phyloP scores from a whole-genome alignment of 2,329 filamentous ascomycete species.

The Aspergillus candidus region DNA sequence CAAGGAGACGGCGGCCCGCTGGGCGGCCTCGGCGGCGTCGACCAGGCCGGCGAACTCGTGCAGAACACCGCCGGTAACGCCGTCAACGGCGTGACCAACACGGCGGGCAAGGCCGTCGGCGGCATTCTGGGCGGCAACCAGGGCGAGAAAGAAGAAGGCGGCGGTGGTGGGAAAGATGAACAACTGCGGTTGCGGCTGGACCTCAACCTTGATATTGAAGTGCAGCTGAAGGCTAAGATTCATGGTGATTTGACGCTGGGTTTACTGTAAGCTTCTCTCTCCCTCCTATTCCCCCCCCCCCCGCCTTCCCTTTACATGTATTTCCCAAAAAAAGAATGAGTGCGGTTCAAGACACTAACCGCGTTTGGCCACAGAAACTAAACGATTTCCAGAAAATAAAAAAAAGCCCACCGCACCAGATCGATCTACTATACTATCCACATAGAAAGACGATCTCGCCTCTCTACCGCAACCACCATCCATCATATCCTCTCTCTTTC shows the following conservation, averaged over 20 bases:
- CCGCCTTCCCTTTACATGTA: slow-evolving; percentile 1
- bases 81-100: slow-evolving; percentile 35
- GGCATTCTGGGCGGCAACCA: slow-evolving; percentile 27
- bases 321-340: too few relatives aligned
- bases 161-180: slow-evolving; percentile 29
- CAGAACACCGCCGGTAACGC: slow-evolving; percentile 43
- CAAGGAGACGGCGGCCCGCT: slow-evolving; percentile 33
- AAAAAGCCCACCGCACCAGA: too few relatives aligned
- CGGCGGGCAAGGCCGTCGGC: slow-evolving; percentile 40
- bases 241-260: slow-evolving; percentile 76
- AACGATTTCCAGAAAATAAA: too few relatives aligned
- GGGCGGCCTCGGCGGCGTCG: slow-evolving; percentile 50
- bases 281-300: not conserved
- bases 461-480: too few relatives aligned
- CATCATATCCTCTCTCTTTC: too few relatives aligned
- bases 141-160: slow-evolving; percentile 35
- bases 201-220: slow-evolving; percentile 74
- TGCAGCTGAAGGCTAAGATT: slow-evolving; percentile 78
- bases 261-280: slow-evolving; percentile 57
- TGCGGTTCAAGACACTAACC: not conserved
- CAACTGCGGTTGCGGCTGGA: slow-evolving; percentile 60
- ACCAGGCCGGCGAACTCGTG: slow-evolving; percentile 53
- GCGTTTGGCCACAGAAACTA: not conserved
- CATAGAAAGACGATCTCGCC: too few relatives aligned
- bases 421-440: too few relatives aligned